Conservation (phyloP, 2,329 filamentous ascomycete genomes). For the Trichophyton benhamiae region DNA sequence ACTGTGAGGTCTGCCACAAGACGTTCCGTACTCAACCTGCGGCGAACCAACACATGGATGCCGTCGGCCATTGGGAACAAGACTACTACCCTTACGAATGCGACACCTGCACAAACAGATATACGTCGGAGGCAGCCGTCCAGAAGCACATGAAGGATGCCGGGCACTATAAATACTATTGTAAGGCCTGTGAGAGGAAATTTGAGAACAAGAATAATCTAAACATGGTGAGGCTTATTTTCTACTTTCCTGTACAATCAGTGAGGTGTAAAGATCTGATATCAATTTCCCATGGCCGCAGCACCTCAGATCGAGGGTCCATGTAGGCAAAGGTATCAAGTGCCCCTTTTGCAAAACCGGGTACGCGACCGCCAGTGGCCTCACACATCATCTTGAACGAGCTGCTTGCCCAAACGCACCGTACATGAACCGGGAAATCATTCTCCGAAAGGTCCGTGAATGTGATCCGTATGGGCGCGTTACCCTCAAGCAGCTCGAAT, state of each 20-base stretch:
- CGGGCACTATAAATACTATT: slow-evolving; percentile 20
- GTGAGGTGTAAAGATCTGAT: not conserved
- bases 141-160: not conserved
- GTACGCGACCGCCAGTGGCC: slow-evolving; percentile 42
- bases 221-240: slow-evolving; percentile 16
- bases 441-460: slow-evolving; percentile 36
- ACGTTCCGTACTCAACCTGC: slow-evolving; percentile 17
- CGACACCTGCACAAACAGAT: slow-evolving; percentile 19
- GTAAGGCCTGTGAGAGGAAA: slow-evolving; percentile 18
- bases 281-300: slow-evolving; percentile 18
- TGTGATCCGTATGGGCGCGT: slow-evolving; percentile 40
- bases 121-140: slow-evolving; percentile 12
- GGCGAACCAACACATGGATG: slow-evolving; percentile 24
- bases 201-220: slow-evolving; percentile 26
- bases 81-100: slow-evolving; percentile 10
- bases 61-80: slow-evolving; percentile 18
- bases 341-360: slow-evolving; percentile 45
- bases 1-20: not conserved
- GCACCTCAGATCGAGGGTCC: slow-evolving; percentile 43
- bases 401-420: slow-evolving; percentile 40
- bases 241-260: not conserved
- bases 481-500: slow-evolving; percentile 41
- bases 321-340: slow-evolving; percentile 19
- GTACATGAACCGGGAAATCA: slow-evolving; percentile 36
- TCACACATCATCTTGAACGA: slow-evolving; percentile 46